These are phyloP conservation scores for Micromonas commoda DNA, from an alignment of 139 green algal species.

Conservation along the genomic window DNA sequence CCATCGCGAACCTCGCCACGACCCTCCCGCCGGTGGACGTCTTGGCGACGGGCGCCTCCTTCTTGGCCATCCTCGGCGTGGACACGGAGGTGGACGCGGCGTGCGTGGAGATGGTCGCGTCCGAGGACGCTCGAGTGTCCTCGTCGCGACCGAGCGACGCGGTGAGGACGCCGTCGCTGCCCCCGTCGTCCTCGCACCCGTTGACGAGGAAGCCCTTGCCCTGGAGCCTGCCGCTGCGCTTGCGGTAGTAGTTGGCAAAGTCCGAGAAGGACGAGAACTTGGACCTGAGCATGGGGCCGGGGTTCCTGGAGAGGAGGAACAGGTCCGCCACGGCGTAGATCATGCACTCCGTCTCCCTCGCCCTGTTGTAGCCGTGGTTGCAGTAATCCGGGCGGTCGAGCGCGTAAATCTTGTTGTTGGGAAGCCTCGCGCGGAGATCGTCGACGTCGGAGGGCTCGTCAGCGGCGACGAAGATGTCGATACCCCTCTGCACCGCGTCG, in stretches of 20 bases:
- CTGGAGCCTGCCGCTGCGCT: too few relatives aligned
- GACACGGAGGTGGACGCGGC: too few relatives aligned
- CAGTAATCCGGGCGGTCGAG: not conserved
- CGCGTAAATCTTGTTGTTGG: not conserved
- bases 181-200: too few relatives aligned
- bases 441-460: not conserved
- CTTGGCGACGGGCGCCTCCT: too few relatives aligned
- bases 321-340: not conserved
- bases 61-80: too few relatives aligned
- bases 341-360: not conserved
- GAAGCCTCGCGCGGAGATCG: not conserved
- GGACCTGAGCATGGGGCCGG: not conserved
- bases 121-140: too few relatives aligned
- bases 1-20: too few relatives aligned
- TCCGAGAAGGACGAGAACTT: not conserved
- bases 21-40: too few relatives aligned
- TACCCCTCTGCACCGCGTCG: not conserved
- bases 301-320: not conserved
- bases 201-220: too few relatives aligned
- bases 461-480: not conserved
- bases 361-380: not conserved
- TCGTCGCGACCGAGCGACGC: too few relatives aligned
- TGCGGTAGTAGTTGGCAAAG: not conserved
- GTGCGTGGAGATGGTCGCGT: too few relatives aligned
- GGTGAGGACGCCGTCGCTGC: too few relatives aligned